These are phyloP conservation scores for Candolleomyces eurysporus DNA, from an alignment of 768 basidiomycete genomes.

Conservation along the genomic window DNA sequence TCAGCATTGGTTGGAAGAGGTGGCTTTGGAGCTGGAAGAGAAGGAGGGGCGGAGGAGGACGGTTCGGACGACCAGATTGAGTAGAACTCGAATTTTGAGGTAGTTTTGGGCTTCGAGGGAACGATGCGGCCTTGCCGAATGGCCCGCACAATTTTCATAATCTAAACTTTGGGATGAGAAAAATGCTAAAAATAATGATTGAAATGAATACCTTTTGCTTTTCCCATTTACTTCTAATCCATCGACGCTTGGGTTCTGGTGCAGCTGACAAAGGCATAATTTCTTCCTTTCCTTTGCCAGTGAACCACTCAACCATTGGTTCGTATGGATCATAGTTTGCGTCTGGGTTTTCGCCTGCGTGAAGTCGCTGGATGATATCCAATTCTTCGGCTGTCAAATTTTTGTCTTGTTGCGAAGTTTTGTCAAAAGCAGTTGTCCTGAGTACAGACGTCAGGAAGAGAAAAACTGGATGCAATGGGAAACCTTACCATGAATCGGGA, in stretches of 20 bases:
- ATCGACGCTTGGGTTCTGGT: constrained; percentile 94
- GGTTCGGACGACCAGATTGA: constrained; percentile 81
- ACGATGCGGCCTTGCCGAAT: constrained; percentile 94
- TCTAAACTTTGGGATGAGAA: constrained; percentile 41
- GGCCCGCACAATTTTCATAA: constrained; percentile 99
- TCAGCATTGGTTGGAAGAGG: constrained; percentile 90
- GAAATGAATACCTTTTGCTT: constrained; percentile 80
- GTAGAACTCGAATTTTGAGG: constrained; percentile 70
- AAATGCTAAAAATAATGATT: not conserved
- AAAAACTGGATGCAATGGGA: not conserved
- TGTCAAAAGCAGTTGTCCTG: constrained; percentile 93
- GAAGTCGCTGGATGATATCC: constrained; percentile 91
- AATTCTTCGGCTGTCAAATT: constrained; percentile 87
- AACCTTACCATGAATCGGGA: constrained; percentile 75
- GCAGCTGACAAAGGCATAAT: constrained; percentile 89
- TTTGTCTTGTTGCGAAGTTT: constrained; percentile 80
- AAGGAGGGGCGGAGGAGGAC: constrained; percentile 74
- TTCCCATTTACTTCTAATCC: constrained; percentile 99
- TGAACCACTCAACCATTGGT: constrained; percentile 95
- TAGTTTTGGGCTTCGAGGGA: constrained; percentile 82
- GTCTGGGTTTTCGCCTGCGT: constrained; percentile 90
- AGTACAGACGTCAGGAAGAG: not conserved
- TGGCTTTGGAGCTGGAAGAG: constrained; percentile 90
- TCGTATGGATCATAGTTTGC: constrained; percentile 89
- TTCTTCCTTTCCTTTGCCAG: constrained; percentile 92